Evolutionary conservation across 2,329 filamentous ascomycete genomes (phyloP), one percentile per base, ranked within the genome.

Genomic region (Sclerotinia sclerotiorum): DNA sequence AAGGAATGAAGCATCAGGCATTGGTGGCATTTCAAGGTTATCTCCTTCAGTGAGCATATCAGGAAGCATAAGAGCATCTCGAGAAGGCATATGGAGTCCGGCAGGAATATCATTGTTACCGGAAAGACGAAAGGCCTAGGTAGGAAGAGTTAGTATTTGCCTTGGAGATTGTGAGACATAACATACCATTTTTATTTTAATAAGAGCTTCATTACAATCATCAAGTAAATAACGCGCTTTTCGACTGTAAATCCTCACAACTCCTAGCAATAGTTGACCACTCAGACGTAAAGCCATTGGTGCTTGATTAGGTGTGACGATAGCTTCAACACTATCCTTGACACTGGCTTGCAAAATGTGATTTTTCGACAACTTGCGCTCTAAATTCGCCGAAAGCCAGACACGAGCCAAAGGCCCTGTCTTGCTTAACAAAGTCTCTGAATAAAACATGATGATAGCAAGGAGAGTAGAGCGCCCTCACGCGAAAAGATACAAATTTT

Each of bases 181-280:
- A 80, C 84, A 52, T 81, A 97, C 94, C 93, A 98, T 96, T 79
- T 98, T 97, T 76, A 99, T 97, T 82, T 97, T 98, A 84, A 97
- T 90, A 73, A 99, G 84, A 51, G 94, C 94, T 81, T 99, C 95
- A 76, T 97, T 97, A 81, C 95, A 99, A 78, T 99, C 95, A 77
- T 99, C 95, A 60, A 98, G 84, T 63, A 99, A 83, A 80, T 99
- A 99, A 76, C 94, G 91, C 77, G 95, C 94, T 82, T 99, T 99
- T 77, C 95, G 87, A 80, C 94, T 96, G 81, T 99, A 99, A 77
- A 99, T 99, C 78, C 94, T 89, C 74, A 97, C 95, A 35, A 99
- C 95, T 82, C 95, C 95, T 68, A 99, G 86, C 77, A 99, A 84
- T 69, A 99, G 85, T 82, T 99, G 95, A 70, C 94, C 94, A 77